Base-by-base conservation (phyloP, 352 stramenopile species). In the Phytophthora niederhauseri region DNA sequence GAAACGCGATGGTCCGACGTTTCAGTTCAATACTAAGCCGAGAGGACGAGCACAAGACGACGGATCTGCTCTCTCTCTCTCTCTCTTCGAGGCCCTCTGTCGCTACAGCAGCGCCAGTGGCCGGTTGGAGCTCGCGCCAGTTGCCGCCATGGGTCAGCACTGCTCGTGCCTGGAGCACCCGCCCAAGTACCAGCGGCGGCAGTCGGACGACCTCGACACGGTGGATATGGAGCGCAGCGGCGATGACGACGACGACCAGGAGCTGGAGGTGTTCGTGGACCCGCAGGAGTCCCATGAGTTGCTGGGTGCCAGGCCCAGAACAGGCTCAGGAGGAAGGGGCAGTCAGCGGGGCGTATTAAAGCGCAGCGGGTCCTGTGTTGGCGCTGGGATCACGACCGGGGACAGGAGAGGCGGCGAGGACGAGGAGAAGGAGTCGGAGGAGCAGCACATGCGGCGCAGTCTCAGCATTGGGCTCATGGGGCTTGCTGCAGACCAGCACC, bases 101-200 rank as follows among this genome's bases (percentile, higher is more conserved):
- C 38, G 51, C 22, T 41, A 11, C 8, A 36, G 8, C 0, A 41
- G 11, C 34, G 2, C 8, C 34, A 50, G 50, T 59, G 52, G 48
- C 46, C 46, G n/a, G 8, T 19, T 52, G 19, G n/a, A 52, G 46
- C 46, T 24, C 46, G 46, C 11, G 46, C 19, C 20, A 28, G 52
- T 70, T 24, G 38, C 45, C 66, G 53, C 15, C 36, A 94, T 94
- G 88, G 84, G 86, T 34, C 84, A 92, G 67, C 66, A 80, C 64
- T 96, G 88, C 68, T 92, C 88, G 60, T 96, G 88, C 66, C 59
- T 90, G 65, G 74, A 92, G 56, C 83, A 90, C 26, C 75, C 77
- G 41, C 81, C 66, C 61, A 90, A 90, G 72, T 76, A 80, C 50
- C 73, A 82, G 75, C 81, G 81, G 34, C 83, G 81, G 28, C 68